These are phyloP conservation scores for Blepharisma japonicum DNA, from an alignment of 73 alveolate species.

Conservation along the genomic window DNA sequence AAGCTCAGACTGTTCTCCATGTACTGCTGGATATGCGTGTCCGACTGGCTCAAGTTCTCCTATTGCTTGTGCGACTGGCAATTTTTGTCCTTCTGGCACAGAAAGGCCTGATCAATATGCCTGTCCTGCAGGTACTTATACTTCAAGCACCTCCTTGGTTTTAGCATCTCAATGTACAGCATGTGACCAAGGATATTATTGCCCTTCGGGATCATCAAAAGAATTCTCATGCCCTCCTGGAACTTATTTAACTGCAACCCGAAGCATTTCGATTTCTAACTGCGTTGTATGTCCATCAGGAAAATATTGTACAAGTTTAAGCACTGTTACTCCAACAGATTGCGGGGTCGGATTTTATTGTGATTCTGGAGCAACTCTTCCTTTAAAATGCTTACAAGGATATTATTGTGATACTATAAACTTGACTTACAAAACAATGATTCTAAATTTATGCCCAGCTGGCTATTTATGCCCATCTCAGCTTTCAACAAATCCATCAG, in stretches of 20 bases:
- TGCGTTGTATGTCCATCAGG: slow-evolving; percentile 60
- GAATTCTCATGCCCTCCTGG: slow-evolving; percentile 76
- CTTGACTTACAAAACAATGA: slow-evolving; percentile 18
- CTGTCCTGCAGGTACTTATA: slow-evolving; percentile 22
- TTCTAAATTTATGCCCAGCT: slow-evolving; percentile 50
- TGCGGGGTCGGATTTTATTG: slow-evolving; percentile 52
- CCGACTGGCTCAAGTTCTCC: slow-evolving; percentile 38
- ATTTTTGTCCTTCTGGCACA: slow-evolving; percentile 26
- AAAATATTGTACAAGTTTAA: slow-evolving; percentile 54
- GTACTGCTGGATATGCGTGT: slow-evolving; percentile 43
- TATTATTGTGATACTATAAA: slow-evolving; percentile 48
- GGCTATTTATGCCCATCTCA: slow-evolving; percentile 63
- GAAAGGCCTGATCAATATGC: slow-evolving; percentile 15
- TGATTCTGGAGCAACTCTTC: slow-evolving; percentile 36
- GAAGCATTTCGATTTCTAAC: not conserved
- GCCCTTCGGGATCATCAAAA: slow-evolving; percentile 38
- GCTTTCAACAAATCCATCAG: slow-evolving; percentile 25
- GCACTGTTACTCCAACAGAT: slow-evolving; percentile 34
- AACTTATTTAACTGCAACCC: not conserved
- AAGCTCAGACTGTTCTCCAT: slow-evolving; percentile 44
- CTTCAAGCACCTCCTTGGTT: not conserved
- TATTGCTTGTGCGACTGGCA: slow-evolving; percentile 31
- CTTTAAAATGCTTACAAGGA: slow-evolving; percentile 43
- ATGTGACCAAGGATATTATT: slow-evolving; percentile 62
- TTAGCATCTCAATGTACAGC: not conserved